A percentile compares a stretch with the other conserved stretches of the same genome.
Evolutionary conservation across 2,329 filamentous ascomycete species (phyloP).

Genomic region (Sphaerulina musiva): DNA sequence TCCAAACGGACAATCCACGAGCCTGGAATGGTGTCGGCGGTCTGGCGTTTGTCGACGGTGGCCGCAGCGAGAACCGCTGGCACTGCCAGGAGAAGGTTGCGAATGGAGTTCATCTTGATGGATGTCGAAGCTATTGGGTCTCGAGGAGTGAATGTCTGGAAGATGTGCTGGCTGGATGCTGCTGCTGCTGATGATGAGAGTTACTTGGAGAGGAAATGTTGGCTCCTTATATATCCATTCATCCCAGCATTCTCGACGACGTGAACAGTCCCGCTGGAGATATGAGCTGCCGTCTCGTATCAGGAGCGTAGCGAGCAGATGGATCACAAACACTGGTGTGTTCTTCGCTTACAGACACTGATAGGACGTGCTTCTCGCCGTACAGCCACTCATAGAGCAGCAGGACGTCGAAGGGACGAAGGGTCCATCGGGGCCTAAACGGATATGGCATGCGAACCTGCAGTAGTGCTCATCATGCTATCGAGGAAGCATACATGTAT

Average conservation of each 20-base stretch:
- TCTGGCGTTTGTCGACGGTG: slow-evolving; percentile 18
- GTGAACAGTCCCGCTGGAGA: neutral
- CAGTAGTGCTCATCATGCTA: slow-evolving; percentile 6
- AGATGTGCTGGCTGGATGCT: slow-evolving; percentile 2
- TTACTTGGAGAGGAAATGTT: neutral
- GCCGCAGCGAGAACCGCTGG: slow-evolving; percentile 18
- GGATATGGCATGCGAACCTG: slow-evolving; percentile 7
- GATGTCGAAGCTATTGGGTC: slow-evolving; percentile 2
- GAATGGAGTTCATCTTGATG: slow-evolving; percentile 17
- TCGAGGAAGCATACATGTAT: neutral
- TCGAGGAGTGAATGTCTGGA: neutral
- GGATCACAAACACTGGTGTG: slow-evolving; percentile 5
- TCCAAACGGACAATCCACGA: slow-evolving; percentile 22
- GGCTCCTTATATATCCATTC: slow-evolving; percentile 9
- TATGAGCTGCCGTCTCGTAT: neutral
- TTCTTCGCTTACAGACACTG: slow-evolving; percentile 5
- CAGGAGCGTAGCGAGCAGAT: slow-evolving; percentile 3
- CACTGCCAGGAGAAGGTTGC: slow-evolving; percentile 19
- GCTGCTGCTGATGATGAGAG: neutral
- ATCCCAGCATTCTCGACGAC: neutral
- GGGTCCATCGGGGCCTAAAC: neutral
- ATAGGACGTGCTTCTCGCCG: neutral
- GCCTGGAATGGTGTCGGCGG: slow-evolving; percentile 16
- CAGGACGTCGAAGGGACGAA: neutral
- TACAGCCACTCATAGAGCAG: slow-evolving; percentile 6